Base-by-base conservation (phyloP, 1,284 basidiomycete species). In the Trichosporon inkin region DNA sequence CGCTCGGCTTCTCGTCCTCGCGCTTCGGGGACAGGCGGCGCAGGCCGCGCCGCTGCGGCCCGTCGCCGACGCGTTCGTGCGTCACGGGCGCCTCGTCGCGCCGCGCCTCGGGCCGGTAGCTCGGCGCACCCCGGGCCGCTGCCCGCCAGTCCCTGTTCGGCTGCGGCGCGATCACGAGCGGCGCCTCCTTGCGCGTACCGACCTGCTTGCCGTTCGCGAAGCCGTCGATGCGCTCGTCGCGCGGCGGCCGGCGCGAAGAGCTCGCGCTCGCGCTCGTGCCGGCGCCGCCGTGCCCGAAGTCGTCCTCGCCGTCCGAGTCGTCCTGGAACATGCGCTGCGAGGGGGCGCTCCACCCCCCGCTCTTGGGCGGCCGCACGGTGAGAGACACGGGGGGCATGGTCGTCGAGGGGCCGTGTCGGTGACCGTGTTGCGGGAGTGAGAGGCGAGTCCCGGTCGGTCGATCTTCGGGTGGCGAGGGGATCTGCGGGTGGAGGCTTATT, bases 101-200 rank as follows among this genome's bases (percentile, higher is more conserved):
- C 32, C 63, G 64, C 10, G 64, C 60, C 6, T 85, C 83, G 1
- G 90, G 90, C 10, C 89, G 81, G 60, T 73, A 76, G 81, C 90
- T 62, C 81, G 83, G 62, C 72, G 71, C 39, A 68, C 79, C 72
- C 71, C 67, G 80, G 79, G 66, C 81, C 19, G 77, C 76, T 83
- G 86, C 86, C 49, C 89, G 81, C 92, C 93, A 97, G 73, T 96
- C 92, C 36, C 85, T 84, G 71, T 96, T 93, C 65, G 90, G 82
- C 41, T 88, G 80, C 0, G 90, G 81, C 4, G 90, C 86, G 53
- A 97, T 96, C 34, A 94, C 85, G 11, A 95, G 83, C 0, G 88
- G 89, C 2, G 81, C 84, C 14, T 72, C 63, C 86, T 84, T 86
- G 83, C 64, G 84, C 84, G 39, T 87, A 84, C 67, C 86, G 83